Evolutionary conservation across 139 green algal species (phyloP), one percentile per base, ranked within the genome.

Genomic region (Tetraselmis chui): DNA sequence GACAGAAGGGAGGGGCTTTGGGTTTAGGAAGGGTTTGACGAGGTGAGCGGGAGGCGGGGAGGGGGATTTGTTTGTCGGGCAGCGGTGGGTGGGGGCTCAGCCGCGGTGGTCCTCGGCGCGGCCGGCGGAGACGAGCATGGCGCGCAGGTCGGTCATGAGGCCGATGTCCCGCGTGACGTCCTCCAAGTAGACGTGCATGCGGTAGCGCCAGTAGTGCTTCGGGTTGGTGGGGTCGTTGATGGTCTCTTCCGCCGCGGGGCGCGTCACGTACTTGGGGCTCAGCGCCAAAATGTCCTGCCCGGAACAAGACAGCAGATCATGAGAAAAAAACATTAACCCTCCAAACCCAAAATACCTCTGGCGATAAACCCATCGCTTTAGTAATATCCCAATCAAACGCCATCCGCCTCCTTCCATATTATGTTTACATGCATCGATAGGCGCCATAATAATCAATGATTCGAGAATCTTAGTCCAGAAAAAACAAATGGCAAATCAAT

Each of bases 221-320:
- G 88, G 83, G 28, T 96, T 94, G n/a, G 94, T 96, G 1, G 96
- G 96, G 87, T 98, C 94, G 87, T 99, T 99, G 90, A 99, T 98
- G 1, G 90, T 92, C 89, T 99, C 96, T 84, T 98, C 93, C 1
- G 31, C 59, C 0, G 95, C 83, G 18, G 91, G 89, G 5, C 94
- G 87, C 28, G 32, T 45, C 22, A 83, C 77, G 81, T 90, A 89
- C 24, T 80, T 77, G 59, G 32, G 78, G 78, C 45, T 78, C 28
- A 87, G 77, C 29, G 80, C 84, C 32, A 87, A 80, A 23, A 84
- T 30, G 59, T 87, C 79, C 84, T 87, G 59, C 28, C 31, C 32
- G 2, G 29, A 24, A 32, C 23, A 79, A 32, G 23, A n/a, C 31
- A 26, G 1, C 84, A 0, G 59, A 45, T 75, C 5, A 5, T 28